Conservation (phyloP, 225 moss, liverwort and hornwort genomes). For the Anthoceros angustus region DNA sequence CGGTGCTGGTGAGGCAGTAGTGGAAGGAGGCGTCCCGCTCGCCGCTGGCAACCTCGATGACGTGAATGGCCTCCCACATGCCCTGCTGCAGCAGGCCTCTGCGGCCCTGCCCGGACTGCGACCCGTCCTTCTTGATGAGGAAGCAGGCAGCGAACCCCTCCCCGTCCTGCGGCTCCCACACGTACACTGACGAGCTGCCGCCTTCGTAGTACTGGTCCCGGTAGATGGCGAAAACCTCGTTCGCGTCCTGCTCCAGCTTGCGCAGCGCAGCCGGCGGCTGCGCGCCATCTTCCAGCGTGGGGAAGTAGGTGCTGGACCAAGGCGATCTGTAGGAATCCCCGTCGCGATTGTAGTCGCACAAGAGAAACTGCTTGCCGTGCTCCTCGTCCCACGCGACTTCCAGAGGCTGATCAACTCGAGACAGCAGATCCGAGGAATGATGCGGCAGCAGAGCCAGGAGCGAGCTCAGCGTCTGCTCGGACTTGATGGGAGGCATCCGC, state of each 20-base stretch:
- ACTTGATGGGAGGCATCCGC: slow-evolving; percentile 60
- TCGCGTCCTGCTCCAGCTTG: slow-evolving; percentile 73
- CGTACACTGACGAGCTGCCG: slow-evolving; percentile 83
- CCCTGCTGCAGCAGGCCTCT: slow-evolving; percentile 79
- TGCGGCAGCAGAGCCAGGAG: slow-evolving; percentile 52
- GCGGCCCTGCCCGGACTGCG: slow-evolving; percentile 60
- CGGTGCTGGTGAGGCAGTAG: slow-evolving; percentile 80
- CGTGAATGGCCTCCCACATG: slow-evolving; percentile 86
- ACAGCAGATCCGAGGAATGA: slow-evolving; percentile 69
- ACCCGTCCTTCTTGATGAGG: slow-evolving; percentile 88
- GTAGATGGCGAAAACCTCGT: slow-evolving; percentile 67
- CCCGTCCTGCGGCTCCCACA: slow-evolving; percentile 77
- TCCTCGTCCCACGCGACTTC: slow-evolving; percentile 82
- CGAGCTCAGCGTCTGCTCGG: slow-evolving; percentile 51
- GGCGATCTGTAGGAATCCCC: slow-evolving; percentile 85
- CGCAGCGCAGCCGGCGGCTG: slow-evolving; percentile 63
- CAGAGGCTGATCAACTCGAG: slow-evolving; percentile 66
- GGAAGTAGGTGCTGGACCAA: slow-evolving; percentile 74
- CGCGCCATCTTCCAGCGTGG: slow-evolving; percentile 58
- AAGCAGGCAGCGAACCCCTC: slow-evolving; percentile 72
- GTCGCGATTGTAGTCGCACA: slow-evolving; percentile 89
- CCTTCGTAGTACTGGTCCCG: slow-evolving; percentile 99
- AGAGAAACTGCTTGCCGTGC: slow-evolving; percentile 40
- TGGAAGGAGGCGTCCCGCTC: slow-evolving; percentile 38
- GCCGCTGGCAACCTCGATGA: slow-evolving; percentile 71